Percentiles rank a stretch among this genome's conserved stretches.
Conservation (phyloP, 179 eudicot species). For the Patellifolia procumbens region DNA sequence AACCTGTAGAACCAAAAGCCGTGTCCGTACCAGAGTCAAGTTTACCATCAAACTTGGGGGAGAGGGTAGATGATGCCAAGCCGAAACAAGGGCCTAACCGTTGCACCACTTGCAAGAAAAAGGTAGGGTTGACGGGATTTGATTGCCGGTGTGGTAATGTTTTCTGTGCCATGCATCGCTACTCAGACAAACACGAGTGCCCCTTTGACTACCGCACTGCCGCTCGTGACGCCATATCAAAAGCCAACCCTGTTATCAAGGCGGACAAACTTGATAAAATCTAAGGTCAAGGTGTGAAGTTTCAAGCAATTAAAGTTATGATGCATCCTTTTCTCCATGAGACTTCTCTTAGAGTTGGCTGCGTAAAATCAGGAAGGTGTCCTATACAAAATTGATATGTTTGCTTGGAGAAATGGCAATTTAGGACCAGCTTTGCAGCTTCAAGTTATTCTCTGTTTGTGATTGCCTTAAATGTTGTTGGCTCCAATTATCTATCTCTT, state of each 20-base stretch:
- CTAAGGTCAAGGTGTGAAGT: slow-evolving; percentile 22
- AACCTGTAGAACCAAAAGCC: slow-evolving; percentile 34
- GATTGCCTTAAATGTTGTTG: slow-evolving; percentile 40
- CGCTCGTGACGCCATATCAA: slow-evolving; percentile 60
- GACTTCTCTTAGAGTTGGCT: slow-evolving; percentile 35
- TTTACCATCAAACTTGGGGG: slow-evolving; percentile 33
- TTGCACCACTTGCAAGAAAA: slow-evolving; percentile 55
- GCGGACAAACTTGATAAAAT: slow-evolving; percentile 60
- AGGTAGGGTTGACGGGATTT: slow-evolving; percentile 69
- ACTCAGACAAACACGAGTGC: slow-evolving; percentile 73
- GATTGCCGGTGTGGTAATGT: slow-evolving; percentile 57
- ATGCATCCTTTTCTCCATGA: slow-evolving; percentile 29
- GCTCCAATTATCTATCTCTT: slow-evolving; percentile 34
- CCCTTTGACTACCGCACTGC: slow-evolving; percentile 61
- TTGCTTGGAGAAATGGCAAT: slow-evolving; percentile 32
- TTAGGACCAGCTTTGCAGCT: slow-evolving; percentile 36
- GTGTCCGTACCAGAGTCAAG: slow-evolving; percentile 35
- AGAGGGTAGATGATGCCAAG: slow-evolving; percentile 34
- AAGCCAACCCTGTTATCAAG: slow-evolving; percentile 66
- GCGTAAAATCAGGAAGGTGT: slow-evolving; percentile 30
- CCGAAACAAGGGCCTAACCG: slow-evolving; percentile 57
- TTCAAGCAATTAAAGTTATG: slow-evolving; percentile 21
- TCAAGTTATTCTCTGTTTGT: slow-evolving; percentile 40
- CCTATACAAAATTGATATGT: slow-evolving; percentile 31
- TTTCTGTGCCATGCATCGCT: slow-evolving; percentile 61